Conservation (phyloP, 2,329 filamentous ascomycete genomes). For the Sporothrix mexicana region DNA sequence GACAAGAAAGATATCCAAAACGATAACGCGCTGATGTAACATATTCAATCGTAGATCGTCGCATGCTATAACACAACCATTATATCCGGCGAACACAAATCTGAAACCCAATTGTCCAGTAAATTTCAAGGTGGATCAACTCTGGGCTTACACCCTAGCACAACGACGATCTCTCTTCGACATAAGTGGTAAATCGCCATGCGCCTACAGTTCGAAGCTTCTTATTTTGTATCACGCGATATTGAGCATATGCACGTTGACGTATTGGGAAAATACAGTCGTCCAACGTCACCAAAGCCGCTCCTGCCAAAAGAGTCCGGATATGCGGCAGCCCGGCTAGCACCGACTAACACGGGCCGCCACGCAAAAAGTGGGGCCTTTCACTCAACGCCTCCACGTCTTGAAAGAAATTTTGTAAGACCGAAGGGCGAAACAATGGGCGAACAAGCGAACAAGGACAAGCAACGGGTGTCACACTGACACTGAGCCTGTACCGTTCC, state of each 20-base stretch:
- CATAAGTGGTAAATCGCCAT: neutral
- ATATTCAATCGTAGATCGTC: no score
- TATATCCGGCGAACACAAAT: no score
- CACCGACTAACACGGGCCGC: slow-evolving; percentile 25
- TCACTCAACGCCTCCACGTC: neutral
- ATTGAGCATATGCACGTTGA: neutral
- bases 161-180: neutral
- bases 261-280: no score
- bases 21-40: no score
- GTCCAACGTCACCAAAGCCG: neutral
- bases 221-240: neutral
- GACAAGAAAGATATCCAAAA: no score
- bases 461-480: neutral
- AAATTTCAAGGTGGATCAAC: no score
- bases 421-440: no score
- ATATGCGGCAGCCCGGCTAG: neutral
- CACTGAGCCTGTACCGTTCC: neutral
- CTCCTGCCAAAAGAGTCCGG: neutral
- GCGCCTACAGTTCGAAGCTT: neutral
- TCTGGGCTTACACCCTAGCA: no score
- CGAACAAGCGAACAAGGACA: no score
- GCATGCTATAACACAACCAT: no score
- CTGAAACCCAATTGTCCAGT: no score
- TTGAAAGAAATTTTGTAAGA: neutral
- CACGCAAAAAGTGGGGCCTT: slow-evolving; percentile 1